Conservation (phyloP, 2,329 filamentous ascomycete genomes). For the Monilinia polystroma region DNA sequence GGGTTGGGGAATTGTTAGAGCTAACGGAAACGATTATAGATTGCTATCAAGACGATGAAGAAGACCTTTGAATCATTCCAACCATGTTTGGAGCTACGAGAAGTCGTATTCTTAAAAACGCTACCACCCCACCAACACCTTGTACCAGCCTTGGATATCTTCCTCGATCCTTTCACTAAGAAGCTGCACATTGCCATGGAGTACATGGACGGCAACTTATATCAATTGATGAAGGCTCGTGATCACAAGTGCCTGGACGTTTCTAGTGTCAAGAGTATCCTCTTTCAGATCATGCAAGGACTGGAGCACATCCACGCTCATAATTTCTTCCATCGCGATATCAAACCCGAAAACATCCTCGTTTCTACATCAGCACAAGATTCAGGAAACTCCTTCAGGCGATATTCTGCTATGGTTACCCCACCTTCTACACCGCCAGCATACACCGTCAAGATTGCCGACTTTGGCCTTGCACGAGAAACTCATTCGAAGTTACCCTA, state of each 20-base stretch:
- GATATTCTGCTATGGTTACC: conserved; percentile 90
- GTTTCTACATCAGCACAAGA: conserved; percentile 85
- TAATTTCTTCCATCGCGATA: conserved; percentile 97
- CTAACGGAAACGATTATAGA: conserved; percentile 51
- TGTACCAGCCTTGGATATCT: conserved; percentile 97
- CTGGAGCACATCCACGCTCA: conserved; percentile 97
- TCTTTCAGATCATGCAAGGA: conserved; percentile 95
- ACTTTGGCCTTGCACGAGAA: conserved; percentile 96
- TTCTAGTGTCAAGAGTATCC: conserved; percentile 91
- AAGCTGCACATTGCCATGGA: conserved; percentile 99
- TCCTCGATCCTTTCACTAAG: conserved; percentile 91
- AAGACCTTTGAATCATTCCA: conserved; percentile 94
- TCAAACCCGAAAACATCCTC: conserved; percentile 98
- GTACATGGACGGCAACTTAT: conserved; percentile 99
- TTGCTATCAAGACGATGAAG: conserved; percentile 99
- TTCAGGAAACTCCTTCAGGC: conserved; percentile 77
- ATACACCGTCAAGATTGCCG: conserved; percentile 97
- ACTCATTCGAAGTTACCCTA: conserved; percentile 96
- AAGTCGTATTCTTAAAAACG: conserved; percentile 93
- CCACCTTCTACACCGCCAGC: conserved; percentile 90
- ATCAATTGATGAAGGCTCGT: conserved; percentile 97
- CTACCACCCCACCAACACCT: conserved; percentile 86
- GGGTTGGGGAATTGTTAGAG: conserved; percentile 18
- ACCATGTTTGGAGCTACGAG: conserved; percentile 87
- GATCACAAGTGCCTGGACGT: conserved; percentile 93